Evolutionary conservation across 2,329 filamentous ascomycete genomes (phyloP), one percentile per base, ranked within the genome.

Genomic region (Cryphonectria parasitica): DNA sequence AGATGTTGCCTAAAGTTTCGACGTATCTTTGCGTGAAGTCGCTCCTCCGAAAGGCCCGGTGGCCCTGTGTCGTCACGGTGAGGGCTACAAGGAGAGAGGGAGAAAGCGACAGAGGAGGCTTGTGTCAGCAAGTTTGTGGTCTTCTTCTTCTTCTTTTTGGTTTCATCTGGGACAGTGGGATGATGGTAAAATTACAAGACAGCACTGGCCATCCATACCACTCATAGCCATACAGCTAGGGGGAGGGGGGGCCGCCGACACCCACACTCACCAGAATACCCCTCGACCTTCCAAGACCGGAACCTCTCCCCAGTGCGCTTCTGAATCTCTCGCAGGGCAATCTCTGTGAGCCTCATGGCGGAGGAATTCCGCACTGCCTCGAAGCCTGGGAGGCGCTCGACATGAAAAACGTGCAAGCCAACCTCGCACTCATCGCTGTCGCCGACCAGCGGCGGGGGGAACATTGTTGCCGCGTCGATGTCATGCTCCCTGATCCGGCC

Each of bases 361-460:
- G 36, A 43, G 8, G 39, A 17, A 15, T 3, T 22, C 52, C 36
- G 17, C 13, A 6, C 41, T 7, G 22, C 19, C 34, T 36, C 54
- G n/a, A 60, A 41, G 2, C 13, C 58, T 5, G 52, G 19, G 31
- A 68, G 64, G 15, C 69, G 63, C 62, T 72, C 71, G 49, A 72
- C 49, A 17, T 72, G 71, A 1, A 68, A 72, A 2, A 72, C 69
- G 39, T 72, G 71, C 45, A 72, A 56, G 0, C 69, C 71, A 25
- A 72, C 71, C 56, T 36, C 36, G 10, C 28, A 36, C 39, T 2
- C 28, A 17, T 36, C 8, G 28, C 15, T 31, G 8, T 5, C 17
- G 22, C 19, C 19, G 0, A 13, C 54, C 19, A 11, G 8, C 5
- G 34, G 36, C 60, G 34, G 15, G 36, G 71, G 66, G 2, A 72